Conservation (phyloP, 1,284 basidiomycete species). For the Stereum hirsutum region DNA sequence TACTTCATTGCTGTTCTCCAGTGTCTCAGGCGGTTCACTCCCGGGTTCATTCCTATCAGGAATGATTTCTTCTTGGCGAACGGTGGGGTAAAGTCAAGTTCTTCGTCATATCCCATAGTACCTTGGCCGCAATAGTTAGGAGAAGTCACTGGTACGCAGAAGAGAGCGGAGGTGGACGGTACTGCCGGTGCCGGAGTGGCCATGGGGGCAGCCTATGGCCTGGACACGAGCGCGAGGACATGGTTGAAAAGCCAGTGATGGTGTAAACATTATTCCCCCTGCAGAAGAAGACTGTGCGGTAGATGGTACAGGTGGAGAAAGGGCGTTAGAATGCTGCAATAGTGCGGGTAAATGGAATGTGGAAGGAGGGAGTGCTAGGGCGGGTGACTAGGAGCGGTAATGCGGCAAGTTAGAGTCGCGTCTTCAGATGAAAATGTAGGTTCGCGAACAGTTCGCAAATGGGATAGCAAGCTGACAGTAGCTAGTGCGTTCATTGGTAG, state of each 20-base stretch:
- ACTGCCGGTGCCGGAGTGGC: conserved; percentile 19
- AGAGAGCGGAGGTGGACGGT: conserved; percentile 13
- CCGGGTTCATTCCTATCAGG: too few species aligned
- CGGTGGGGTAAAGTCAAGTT: conserved; percentile 43
- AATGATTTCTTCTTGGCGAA: conserved; percentile 63
- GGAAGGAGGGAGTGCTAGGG: not conserved
- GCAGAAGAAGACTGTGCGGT: conserved; percentile 28
- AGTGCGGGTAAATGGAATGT: too few species aligned
- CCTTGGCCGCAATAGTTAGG: conserved; percentile 11
- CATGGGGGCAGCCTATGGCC: too few species aligned
- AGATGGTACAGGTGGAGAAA: conserved; percentile 27
- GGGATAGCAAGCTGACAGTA: conserved; percentile 1
- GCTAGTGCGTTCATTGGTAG: too few species aligned
- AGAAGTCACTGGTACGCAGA: conserved; percentile 15
- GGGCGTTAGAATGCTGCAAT: too few species aligned
- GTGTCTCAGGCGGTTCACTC: too few species aligned
- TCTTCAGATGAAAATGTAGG: conserved; percentile 62
- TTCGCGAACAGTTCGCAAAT: conserved; percentile 24
- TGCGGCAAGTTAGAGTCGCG: conserved; percentile 11
- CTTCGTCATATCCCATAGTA: too few species aligned
- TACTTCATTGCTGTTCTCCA: too few species aligned
- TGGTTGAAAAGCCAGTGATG: conserved; percentile 50
- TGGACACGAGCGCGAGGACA: conserved; percentile 54
- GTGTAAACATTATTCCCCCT: conserved; percentile 35
- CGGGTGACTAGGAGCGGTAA: conserved; percentile 4